A percentile compares a stretch with the other conserved stretches of the same genome.
Conservation (phyloP, 306 rosid species). For the Rosa lucieae region DNA sequence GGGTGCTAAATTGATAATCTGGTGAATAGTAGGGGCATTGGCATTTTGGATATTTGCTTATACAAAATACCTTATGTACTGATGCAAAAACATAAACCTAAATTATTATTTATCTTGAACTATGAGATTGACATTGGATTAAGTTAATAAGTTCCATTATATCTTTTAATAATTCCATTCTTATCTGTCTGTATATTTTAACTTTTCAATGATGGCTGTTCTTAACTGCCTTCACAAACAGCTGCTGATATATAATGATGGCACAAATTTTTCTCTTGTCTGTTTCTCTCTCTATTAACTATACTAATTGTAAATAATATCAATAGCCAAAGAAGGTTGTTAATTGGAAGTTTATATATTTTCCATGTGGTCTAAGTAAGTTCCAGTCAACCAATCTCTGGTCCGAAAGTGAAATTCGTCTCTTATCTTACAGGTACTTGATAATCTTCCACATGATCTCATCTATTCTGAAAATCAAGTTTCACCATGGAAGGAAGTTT, state of each 20-base stretch:
- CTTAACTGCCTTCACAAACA: neutral
- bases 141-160: neutral
- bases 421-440: slow-evolving; percentile 69
- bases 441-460: slow-evolving; percentile 97
- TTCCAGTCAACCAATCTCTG: slow-evolving; percentile 11
- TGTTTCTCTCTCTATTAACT: neutral
- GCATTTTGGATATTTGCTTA: neutral
- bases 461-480: slow-evolving; percentile 78
- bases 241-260: neutral
- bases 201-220: neutral
- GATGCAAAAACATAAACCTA: neutral
- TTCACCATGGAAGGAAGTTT: slow-evolving; percentile 92
- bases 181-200: neutral
- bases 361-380: neutral
- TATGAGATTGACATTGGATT: neutral
- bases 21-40: neutral
- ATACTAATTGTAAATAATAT: neutral
- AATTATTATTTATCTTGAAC: neutral
- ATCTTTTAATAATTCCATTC: neutral
- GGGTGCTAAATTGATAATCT: neutral
- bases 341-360: neutral
- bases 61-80: slow-evolving; percentile 3
- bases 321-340: neutral
- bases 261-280: neutral
- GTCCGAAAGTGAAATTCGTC: slow-evolving; percentile 4